Evolutionary conservation across 192 early-diverging fungal species (phyloP).

Genomic region (Umbelopsis ramanniana): DNA sequence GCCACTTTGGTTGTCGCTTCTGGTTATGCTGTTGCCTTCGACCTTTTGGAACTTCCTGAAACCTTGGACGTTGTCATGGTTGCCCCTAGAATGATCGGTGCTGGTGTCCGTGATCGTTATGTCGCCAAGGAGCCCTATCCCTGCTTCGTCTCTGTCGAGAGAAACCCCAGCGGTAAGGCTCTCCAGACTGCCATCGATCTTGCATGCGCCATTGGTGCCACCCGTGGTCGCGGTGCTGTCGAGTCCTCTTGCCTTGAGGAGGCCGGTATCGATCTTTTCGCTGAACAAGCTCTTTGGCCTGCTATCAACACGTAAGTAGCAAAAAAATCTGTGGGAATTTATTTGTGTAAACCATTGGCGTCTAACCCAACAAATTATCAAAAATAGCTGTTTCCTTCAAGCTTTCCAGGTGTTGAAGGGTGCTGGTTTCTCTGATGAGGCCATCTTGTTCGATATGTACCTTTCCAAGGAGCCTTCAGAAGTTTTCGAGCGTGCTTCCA

Average conservation of each 20-base stretch:
- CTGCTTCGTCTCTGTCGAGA: slow-evolving; percentile 29
- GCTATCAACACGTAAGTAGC: slow-evolving; percentile 24
- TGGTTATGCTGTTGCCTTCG: slow-evolving; percentile 26
- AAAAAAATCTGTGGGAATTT: not conserved
- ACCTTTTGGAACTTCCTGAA: slow-evolving; percentile 28
- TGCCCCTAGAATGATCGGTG: slow-evolving; percentile 30
- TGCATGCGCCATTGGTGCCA: slow-evolving; percentile 18
- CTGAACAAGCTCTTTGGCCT: slow-evolving; percentile 29
- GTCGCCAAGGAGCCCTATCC: slow-evolving; percentile 27
- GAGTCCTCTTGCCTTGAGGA: slow-evolving; percentile 25
- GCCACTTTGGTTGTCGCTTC: slow-evolving; percentile 27
- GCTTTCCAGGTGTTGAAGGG: slow-evolving; percentile 26
- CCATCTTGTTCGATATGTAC: slow-evolving; percentile 29
- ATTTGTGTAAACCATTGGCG: no score
- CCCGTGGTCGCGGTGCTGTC: slow-evolving; percentile 25
- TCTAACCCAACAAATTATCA: not conserved
- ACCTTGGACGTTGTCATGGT: slow-evolving; percentile 30
- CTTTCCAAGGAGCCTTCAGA: slow-evolving; percentile 27
- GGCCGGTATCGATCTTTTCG: slow-evolving; percentile 26
- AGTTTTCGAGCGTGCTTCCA: slow-evolving; percentile 26
- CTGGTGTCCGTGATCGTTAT: slow-evolving; percentile 31
- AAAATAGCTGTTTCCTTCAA: slow-evolving; percentile 22
- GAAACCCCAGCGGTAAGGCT: not conserved
- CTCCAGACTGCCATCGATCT: slow-evolving; percentile 15
- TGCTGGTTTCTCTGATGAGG: slow-evolving; percentile 28